A percentile compares a stretch with the other conserved stretches of the same genome.
phyloP scores from a whole-genome alignment of 352 stramenopile genomes.

The Plasmopara muralis region DNA sequence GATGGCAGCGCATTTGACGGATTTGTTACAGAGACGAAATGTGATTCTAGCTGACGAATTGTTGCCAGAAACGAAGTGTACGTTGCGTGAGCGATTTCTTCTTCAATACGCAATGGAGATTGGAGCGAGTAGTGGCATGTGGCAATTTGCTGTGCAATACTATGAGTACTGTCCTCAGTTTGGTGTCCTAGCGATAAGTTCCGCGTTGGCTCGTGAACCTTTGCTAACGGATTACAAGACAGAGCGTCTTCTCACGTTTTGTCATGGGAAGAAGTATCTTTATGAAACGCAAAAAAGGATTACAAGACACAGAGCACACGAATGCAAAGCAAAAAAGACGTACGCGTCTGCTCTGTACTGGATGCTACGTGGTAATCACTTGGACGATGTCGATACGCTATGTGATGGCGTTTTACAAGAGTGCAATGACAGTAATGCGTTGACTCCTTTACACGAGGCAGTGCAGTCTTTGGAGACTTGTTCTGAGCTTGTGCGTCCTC shows the following conservation, averaged over 20 bases:
- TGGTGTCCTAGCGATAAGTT: constrained; percentile 35
- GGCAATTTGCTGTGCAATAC: constrained; percentile 62
- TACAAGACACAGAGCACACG: constrained; percentile 29
- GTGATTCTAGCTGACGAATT: constrained; percentile 41
- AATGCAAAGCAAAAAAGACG: constrained; percentile 31
- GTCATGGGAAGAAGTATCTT: constrained; percentile 42
- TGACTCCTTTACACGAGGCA: constrained; percentile 51
- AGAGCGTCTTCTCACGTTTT: constrained; percentile 47
- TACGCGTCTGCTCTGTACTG: constrained; percentile 57
- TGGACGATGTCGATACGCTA: constrained; percentile 50
- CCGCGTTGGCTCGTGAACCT: constrained; percentile 39
- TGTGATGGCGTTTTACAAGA: constrained; percentile 50
- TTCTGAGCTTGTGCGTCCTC: constrained; percentile 35
- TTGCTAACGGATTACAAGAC: constrained; percentile 52
- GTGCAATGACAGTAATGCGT: constrained; percentile 29
- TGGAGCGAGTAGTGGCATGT: constrained; percentile 43
- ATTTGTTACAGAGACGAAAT: constrained; percentile 52
- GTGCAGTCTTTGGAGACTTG: constrained; percentile 63
- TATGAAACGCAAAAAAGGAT: constrained; percentile 30
- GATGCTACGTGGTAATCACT: constrained; percentile 50
- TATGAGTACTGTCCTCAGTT: constrained; percentile 55
- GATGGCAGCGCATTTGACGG: constrained; percentile 63
- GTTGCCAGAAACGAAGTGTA: constrained; percentile 37
- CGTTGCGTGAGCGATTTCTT: constrained; percentile 51
- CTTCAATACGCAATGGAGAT: constrained; percentile 70